Conservation (phyloP, 2,329 filamentous ascomycete genomes). For the Neopestalotiopsis sp. region DNA sequence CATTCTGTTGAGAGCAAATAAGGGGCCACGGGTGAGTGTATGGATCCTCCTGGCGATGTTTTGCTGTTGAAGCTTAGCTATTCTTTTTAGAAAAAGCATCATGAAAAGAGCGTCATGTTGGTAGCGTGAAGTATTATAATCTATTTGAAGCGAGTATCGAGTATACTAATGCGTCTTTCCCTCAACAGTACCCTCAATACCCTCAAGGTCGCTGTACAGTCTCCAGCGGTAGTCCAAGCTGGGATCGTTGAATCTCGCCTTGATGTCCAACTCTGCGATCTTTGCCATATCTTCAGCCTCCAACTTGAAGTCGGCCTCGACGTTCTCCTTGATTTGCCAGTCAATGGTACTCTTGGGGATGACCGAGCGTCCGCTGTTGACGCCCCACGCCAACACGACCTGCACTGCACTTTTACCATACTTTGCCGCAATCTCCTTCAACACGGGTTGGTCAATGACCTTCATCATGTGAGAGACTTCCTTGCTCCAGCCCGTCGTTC, state of each 20-base stretch:
- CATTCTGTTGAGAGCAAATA: too few relatives aligned
- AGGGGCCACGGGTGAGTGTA: too few relatives aligned
- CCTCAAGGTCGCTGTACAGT: conserved; percentile 26
- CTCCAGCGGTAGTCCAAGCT: conserved; percentile 33
- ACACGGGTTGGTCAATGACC: conserved; percentile 34
- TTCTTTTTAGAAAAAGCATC: too few relatives aligned
- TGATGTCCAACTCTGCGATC: conserved; percentile 24
- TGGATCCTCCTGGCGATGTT: too few relatives aligned
- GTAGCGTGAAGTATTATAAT: too few relatives aligned
- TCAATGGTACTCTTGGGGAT: conserved; percentile 43
- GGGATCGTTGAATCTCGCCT: conserved; percentile 27
- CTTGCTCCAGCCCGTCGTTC: conserved; percentile 36
- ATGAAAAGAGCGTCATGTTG: too few relatives aligned
- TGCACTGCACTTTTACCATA: conserved; percentile 39
- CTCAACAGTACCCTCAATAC: conserved; percentile 12
- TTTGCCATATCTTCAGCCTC: conserved; percentile 21
- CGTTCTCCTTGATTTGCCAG: conserved; percentile 26
- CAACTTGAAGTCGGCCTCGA: conserved; percentile 23
- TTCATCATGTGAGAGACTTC: conserved; percentile 34
- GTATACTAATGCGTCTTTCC: background rate
- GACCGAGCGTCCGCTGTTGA: conserved; percentile 38
- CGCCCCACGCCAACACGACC: conserved; percentile 41
- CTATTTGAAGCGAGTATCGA: too few relatives aligned
- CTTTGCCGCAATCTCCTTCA: conserved; percentile 33
- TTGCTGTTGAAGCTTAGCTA: too few relatives aligned